Conservation (phyloP, 768 basidiomycete species). For the Stropharia rugosoannulata region DNA sequence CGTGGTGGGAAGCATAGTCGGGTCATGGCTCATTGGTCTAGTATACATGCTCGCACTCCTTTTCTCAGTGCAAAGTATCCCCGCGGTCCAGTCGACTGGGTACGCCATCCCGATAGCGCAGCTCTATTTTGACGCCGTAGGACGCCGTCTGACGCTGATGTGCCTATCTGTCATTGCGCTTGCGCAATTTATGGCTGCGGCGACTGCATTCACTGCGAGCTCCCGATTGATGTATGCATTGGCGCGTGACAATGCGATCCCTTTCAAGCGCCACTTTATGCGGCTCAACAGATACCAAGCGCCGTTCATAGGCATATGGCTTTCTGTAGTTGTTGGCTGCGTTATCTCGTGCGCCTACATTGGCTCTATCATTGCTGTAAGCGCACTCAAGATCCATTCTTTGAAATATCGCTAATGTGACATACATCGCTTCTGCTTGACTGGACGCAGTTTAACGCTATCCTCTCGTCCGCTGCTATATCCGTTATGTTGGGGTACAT, state of each 20-base stretch:
- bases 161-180: slow-evolving; percentile 48
- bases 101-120: slow-evolving; percentile 63
- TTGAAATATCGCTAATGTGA: not conserved
- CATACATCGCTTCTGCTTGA: not conserved
- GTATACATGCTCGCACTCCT: slow-evolving; percentile 59
- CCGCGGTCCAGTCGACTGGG: slow-evolving; percentile 44
- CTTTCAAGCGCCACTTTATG: slow-evolving; percentile 46
- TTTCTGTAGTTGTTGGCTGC: slow-evolving; percentile 51
- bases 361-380: slow-evolving; percentile 52
- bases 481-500: slow-evolving; percentile 59
- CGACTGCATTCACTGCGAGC: slow-evolving; percentile 59
- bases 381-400: slow-evolving; percentile 10
- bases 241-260: slow-evolving; percentile 53
- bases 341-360: slow-evolving; percentile 59
- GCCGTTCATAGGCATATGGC: slow-evolving; percentile 55
- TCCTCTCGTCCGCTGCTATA: slow-evolving; percentile 54
- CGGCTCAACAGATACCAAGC: slow-evolving; percentile 51
- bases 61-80: slow-evolving; percentile 54
- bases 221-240: slow-evolving; percentile 57
- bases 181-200: slow-evolving; percentile 54
- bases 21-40: slow-evolving; percentile 57
- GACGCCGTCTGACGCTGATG: slow-evolving; percentile 43
- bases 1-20: slow-evolving; percentile 53
- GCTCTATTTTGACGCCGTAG: slow-evolving; percentile 54
- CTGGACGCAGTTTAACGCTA: slow-evolving; percentile 47